Base-by-base conservation (phyloP, 1,284 basidiomycete genomes). In the Wallemia mellicola region DNA sequence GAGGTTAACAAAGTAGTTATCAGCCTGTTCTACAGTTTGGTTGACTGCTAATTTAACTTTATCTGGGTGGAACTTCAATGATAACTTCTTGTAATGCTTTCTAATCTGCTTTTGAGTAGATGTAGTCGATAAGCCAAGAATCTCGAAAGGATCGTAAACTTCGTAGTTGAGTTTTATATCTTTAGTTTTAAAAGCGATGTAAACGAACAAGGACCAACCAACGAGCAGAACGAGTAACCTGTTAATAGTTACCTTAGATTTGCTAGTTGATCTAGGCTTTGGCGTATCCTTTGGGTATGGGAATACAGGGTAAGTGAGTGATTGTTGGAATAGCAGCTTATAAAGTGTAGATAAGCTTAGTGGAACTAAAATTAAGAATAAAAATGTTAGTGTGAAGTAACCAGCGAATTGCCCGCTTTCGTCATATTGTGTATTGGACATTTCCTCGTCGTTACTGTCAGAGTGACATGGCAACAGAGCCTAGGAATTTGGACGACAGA, bases 61-160 rank as follows among this genome's bases (percentile, higher is more conserved):
- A 76, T 99, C 94, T 0, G 94, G 94, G 70, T 98, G 94, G 70
- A 82, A 91, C 70, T 82, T 73, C 66, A 82, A 76, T 1, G 88
- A 91, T n/a, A 98, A 77, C 66, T 84, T 84, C 73, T 91, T 94
- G 76, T 83, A 98, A 70, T 89, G 86, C 17, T 86, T 85, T 71
- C 94, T 95, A 71, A 99, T 94, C 61, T 91, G 83, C 71, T 92
- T 91, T 66, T 92, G 83, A 2, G 81, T 74, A 0, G 76, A 67
- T 30, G 77, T 76, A n/a, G 74, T 69, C 15, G 73, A 74, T 62
- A 99, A 78, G 25, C 84, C 89, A 27, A 99, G 76, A 65, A 98
- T 92, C 66, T 88, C 81, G 66, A 92, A 98, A 0, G 94, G 94
- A 69, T 98, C 80, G 69, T 96, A 99, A 2, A 89, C 71, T 63